Evolutionary conservation across 1,139 yeast genomes (phyloP).

Genomic region (Suhomyces anneliseae): DNA sequence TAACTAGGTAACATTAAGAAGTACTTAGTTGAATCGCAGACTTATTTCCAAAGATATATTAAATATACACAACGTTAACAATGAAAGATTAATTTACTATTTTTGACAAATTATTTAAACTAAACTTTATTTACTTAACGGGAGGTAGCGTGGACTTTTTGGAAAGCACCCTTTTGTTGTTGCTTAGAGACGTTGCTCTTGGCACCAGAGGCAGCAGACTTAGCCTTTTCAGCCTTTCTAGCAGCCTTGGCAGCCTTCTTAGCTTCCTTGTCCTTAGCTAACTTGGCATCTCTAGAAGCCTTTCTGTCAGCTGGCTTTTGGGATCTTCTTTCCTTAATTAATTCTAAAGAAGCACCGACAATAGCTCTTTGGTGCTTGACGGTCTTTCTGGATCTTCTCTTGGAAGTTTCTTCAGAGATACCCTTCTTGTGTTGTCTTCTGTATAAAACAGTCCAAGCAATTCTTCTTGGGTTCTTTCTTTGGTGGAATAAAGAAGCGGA

Average conservation of each 20-base stretch:
- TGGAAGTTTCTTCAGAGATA: conserved; percentile 95
- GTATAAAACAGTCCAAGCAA: conserved; percentile 98
- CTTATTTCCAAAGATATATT: conserved; percentile 10
- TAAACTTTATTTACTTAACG: conserved; percentile 56
- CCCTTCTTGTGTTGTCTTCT: conserved; percentile 99
- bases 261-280: conserved; percentile 91
- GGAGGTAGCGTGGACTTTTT: conserved; percentile 94
- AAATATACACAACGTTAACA: conserved; percentile 18
- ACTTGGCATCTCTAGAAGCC: conserved; percentile 93
- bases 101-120: conserved; percentile 8
- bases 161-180: conserved; percentile 93
- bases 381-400: conserved; percentile 96
- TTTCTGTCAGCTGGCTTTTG: conserved; percentile 97
- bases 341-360: conserved; percentile 98
- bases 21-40: too few species aligned
- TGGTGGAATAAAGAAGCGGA: conserved; percentile 98
- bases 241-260: conserved; percentile 91
- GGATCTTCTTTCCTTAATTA: conserved; percentile 96
- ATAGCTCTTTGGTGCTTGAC: conserved; percentile 99
- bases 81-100: conserved; percentile 18
- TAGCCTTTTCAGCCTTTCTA: conserved; percentile 94
- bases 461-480: conserved; percentile 99
- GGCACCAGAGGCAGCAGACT: conserved; percentile 72
- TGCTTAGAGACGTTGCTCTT: conserved; percentile 69
- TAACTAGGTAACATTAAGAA: too few species aligned